These are phyloP conservation scores for Blastobotrys serpentis DNA, from an alignment of 1,139 yeast genomes.

Conservation along the genomic window DNA sequence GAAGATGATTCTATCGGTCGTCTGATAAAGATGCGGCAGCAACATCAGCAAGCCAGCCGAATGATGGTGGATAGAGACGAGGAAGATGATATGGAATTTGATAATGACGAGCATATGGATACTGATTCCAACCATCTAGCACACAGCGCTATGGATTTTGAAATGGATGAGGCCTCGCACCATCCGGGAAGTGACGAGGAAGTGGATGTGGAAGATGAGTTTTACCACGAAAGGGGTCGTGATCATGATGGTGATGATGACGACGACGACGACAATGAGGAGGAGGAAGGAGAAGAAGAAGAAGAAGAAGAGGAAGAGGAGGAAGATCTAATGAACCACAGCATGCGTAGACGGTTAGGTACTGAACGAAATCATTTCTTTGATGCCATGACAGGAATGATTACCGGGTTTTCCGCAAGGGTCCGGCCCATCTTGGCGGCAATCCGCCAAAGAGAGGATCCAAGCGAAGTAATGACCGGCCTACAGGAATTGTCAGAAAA, in stretches of 20 bases:
- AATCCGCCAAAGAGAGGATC: conserved; percentile 42
- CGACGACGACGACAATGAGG: conserved; percentile 10
- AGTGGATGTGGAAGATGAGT: conserved; percentile 2
- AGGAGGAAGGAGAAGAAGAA: conserved; percentile 11
- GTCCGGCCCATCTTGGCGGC: conserved; percentile 33
- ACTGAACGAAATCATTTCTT: conserved; percentile 25
- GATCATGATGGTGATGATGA: conserved; percentile 14
- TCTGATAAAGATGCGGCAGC: conserved; percentile 14
- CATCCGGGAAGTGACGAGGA: conserved; percentile 13
- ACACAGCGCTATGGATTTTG: conserved; percentile 9
- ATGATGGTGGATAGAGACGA: conserved; percentile 10
- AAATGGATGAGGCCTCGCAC: conserved; percentile 6
- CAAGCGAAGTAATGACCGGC: conserved; percentile 45
- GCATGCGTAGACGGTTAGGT: conserved; percentile 1
- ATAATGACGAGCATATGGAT: conserved; percentile 9
- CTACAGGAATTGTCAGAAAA: conserved; percentile 41
- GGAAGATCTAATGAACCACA: conserved; percentile 22
- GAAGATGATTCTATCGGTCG: conserved; percentile 14
- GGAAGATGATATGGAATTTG: conserved; percentile 10
- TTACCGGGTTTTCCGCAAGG: conserved; percentile 39
- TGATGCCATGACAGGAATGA: conserved; percentile 32
- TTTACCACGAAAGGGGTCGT: background rate
- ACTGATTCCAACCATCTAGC: conserved; percentile 10
- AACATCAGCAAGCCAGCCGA: conserved; percentile 10
- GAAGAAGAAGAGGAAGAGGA: conserved; percentile 19